Evolutionary conservation across 148 eudicot genomes (phyloP).

Genomic region (Nyssa sinensis): DNA sequence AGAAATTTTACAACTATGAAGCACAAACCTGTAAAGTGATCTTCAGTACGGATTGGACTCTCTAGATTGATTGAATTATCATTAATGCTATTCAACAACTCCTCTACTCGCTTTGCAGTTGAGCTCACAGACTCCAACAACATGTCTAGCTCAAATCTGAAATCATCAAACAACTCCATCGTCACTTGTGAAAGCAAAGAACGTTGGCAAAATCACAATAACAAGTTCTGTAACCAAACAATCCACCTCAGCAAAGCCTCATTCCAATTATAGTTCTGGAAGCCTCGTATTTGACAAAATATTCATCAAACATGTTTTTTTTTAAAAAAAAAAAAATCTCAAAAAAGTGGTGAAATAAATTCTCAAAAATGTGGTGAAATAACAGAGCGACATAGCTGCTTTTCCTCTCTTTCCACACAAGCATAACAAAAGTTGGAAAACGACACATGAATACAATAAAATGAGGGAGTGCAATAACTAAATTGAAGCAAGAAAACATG

Average conservation of each 20-base stretch:
- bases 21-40: slow-evolving; percentile 68
- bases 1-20: not conserved
- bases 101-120: slow-evolving; percentile 78
- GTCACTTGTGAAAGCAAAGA: not conserved
- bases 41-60: slow-evolving; percentile 61
- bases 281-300: not conserved
- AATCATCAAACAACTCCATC: slow-evolving; percentile 14
- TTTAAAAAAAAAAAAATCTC: not conserved
- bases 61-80: slow-evolving; percentile 45
- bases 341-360: not conserved
- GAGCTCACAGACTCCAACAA: slow-evolving; percentile 89
- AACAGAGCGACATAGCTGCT: not conserved
- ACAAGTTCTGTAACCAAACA: not conserved
- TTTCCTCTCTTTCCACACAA: not conserved
- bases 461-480: not conserved
- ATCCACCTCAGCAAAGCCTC: not conserved
- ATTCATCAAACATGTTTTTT: not conserved
- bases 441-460: not conserved
- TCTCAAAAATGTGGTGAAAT: not conserved
- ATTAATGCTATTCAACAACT: slow-evolving; percentile 59
- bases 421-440: too few relatives aligned
- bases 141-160: slow-evolving; percentile 98
- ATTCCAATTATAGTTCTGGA: not conserved
- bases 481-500: not conserved
- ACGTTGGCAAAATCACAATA: not conserved